Evolutionary conservation across 2,329 filamentous ascomycete genomes (phyloP).

Genomic region (Scorias spongiosa): DNA sequence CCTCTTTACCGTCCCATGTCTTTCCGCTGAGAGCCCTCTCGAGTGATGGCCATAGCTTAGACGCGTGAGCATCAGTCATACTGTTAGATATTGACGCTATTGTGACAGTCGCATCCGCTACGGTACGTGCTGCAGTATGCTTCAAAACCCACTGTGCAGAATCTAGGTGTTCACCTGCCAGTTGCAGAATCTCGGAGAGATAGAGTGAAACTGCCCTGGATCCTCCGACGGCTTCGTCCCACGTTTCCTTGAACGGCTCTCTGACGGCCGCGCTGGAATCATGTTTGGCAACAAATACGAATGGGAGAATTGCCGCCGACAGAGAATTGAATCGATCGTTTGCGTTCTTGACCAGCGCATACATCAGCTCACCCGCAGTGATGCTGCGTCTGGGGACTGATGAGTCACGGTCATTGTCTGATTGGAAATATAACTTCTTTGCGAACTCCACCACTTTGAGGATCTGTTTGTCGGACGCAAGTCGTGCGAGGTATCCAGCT

Average conservation of each 20-base stretch:
- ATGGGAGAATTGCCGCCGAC: conserved; percentile 61
- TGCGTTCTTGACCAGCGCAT: conserved; percentile 70
- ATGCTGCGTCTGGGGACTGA: conserved; percentile 34
- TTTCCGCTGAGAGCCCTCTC: conserved; percentile 74
- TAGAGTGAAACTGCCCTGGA: conserved; percentile 70
- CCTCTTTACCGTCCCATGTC: conserved; percentile 86
- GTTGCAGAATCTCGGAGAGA: conserved; percentile 60
- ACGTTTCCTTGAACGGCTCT: conserved; percentile 69
- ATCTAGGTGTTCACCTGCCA: conserved; percentile 54
- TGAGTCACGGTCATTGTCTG: conserved; percentile 52
- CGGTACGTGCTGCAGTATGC: conserved; percentile 68
- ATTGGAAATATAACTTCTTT: conserved; percentile 61
- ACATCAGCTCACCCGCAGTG: conserved; percentile 67
- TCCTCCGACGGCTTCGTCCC: conserved; percentile 82
- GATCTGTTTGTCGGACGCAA: conserved; percentile 44
- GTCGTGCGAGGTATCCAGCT: conserved; percentile 65
- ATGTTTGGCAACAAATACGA: conserved; percentile 76
- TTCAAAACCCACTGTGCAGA: conserved; percentile 81
- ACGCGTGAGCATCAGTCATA: conserved; percentile 24
- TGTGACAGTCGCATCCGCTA: conserved; percentile 57
- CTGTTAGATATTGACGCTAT: conserved; percentile 38
- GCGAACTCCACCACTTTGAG: conserved; percentile 39
- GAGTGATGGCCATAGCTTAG: conserved; percentile 63
- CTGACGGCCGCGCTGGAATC: conserved; percentile 68
- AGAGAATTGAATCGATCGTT: conserved; percentile 75